These are phyloP conservation scores for Eucalyptus pauciflora DNA, from an alignment of 345 rosid genomes.

Conservation along the genomic window DNA sequence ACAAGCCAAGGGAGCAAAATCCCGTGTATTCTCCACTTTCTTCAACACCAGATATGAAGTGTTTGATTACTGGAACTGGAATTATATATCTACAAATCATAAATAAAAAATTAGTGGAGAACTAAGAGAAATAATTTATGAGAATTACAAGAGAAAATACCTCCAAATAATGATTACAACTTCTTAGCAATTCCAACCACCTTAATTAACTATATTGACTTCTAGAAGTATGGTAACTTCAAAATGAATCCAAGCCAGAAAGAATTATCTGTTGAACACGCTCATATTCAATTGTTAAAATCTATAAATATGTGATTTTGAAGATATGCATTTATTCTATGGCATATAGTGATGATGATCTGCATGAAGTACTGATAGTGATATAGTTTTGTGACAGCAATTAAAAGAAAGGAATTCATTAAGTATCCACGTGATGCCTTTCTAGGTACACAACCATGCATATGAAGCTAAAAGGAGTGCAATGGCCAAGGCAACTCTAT, in stretches of 20 bases:
- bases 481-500: neutral
- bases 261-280: neutral
- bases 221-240: neutral
- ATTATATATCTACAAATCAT: conserved; percentile 60
- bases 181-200: neutral
- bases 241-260: neutral
- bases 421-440: neutral
- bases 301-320: neutral
- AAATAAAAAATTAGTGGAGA: neutral
- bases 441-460: neutral
- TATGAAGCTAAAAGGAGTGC: neutral
- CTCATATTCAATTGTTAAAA: neutral
- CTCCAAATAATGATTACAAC: neutral
- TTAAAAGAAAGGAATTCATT: neutral
- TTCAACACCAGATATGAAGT: conserved; percentile 65
- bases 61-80: conserved; percentile 76
- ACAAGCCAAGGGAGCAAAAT: conserved; percentile 78
- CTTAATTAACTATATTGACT: neutral
- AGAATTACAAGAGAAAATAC: neutral
- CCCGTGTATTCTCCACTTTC: conserved; percentile 62
- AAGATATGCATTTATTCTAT: neutral
- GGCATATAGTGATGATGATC: neutral
- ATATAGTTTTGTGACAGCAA: neutral
- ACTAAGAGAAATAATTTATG: neutral
- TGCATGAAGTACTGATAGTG: neutral